These are phyloP conservation scores for Passalora sequoiae DNA, from an alignment of 2,329 filamentous ascomycete species.

Conservation along the genomic window DNA sequence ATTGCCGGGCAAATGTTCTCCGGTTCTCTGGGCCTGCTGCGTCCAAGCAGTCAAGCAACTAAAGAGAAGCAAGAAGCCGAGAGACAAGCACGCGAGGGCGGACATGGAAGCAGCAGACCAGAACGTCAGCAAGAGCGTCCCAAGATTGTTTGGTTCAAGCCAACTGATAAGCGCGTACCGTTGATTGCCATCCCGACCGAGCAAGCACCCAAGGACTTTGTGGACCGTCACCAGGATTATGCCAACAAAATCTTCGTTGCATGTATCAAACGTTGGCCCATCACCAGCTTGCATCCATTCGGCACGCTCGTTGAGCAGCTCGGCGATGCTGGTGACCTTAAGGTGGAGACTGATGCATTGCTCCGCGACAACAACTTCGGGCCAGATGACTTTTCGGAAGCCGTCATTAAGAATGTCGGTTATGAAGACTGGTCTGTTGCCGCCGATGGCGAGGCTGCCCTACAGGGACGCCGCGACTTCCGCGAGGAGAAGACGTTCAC, in stretches of 20 bases:
- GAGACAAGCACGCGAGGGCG: conserved; percentile 81
- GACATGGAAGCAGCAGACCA: conserved; percentile 65
- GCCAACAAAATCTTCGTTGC: conserved; percentile 97
- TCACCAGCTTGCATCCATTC: conserved; percentile 98
- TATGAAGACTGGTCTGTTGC: conserved; percentile 85
- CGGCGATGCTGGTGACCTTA: conserved; percentile 93
- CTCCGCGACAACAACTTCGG: conserved; percentile 98
- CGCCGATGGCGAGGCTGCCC: conserved; percentile 70
- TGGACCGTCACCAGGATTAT: conserved; percentile 97
- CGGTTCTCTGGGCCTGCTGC: conserved; percentile 81
- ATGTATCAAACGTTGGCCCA: conserved; percentile 99
- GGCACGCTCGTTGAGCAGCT: conserved; percentile 96
- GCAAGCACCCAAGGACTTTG: conserved; percentile 94
- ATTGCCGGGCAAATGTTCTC: conserved; percentile 99
- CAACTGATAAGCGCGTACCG: conserved; percentile 96
- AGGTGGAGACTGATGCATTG: conserved; percentile 94
- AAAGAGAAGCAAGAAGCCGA: conserved; percentile 99
- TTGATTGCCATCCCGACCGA: conserved; percentile 97
- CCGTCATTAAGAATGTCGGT: conserved; percentile 86
- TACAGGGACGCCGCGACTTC: conserved; percentile 81
- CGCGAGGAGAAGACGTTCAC: conserved; percentile 84
- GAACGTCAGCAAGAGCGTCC: conserved; percentile 89
- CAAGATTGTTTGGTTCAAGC: conserved; percentile 99
- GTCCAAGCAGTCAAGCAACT: conserved; percentile 94
- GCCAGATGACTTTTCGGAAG: conserved; percentile 95